Conservation (phyloP, 305 asterid genomes). For the Solanum hybrid region DNA sequence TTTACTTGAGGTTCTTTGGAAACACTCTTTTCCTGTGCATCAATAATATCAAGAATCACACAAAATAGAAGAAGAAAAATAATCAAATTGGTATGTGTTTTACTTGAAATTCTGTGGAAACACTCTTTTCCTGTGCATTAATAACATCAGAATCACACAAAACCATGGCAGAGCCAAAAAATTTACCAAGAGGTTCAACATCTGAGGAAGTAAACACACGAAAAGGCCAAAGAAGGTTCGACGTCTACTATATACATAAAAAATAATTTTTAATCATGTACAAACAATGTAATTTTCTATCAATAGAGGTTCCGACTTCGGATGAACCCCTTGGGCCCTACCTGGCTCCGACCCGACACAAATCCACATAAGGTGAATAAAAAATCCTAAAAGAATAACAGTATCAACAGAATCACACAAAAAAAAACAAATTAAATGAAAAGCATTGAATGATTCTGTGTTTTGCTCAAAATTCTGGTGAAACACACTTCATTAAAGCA, state of each 20-base stretch:
- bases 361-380: neutral
- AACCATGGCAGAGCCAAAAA: neutral
- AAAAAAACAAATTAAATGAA: neutral
- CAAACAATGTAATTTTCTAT: neutral
- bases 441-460: neutral
- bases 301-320: neutral
- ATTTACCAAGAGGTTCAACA: neutral
- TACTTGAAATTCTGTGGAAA: neutral
- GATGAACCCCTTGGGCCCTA: neutral
- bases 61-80: neutral
- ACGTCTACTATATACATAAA: neutral
- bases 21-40: neutral
- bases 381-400: neutral
- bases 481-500: neutral
- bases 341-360: neutral
- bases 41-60: neutral
- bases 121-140: neutral
- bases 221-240: neutral
- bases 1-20: neutral
- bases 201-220: neutral
- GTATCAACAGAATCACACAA: neutral
- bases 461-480: neutral
- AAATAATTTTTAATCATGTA: neutral
- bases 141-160: neutral
- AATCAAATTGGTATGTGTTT: neutral